These are phyloP conservation scores for Exophiala calicioides DNA, from an alignment of 2,329 filamentous ascomycete species.

Conservation along the genomic window DNA sequence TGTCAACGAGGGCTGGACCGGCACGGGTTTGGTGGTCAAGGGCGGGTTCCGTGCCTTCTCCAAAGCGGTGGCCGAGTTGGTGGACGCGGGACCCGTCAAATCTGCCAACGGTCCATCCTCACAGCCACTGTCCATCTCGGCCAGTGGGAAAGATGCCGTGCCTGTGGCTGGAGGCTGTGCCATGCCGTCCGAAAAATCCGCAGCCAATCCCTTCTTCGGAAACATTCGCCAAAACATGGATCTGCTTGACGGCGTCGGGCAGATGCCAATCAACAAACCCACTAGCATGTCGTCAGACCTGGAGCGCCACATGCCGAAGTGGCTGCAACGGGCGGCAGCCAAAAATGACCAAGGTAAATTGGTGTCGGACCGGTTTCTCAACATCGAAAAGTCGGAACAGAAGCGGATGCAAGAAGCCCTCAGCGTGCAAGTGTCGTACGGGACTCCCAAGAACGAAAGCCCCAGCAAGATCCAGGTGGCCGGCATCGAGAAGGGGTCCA, in stretches of 20 bases:
- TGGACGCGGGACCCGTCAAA: conserved; percentile 55
- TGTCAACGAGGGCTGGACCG: conserved; percentile 75
- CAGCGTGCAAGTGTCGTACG: conserved; percentile 61
- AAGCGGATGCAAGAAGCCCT: conserved; percentile 87
- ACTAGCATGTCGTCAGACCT: conserved; percentile 50
- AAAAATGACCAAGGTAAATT: conserved; percentile 71
- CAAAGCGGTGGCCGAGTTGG: conserved; percentile 62
- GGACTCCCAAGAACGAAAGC: conserved; percentile 44
- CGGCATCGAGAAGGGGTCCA: conserved; percentile 89
- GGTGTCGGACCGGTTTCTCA: conserved; percentile 80
- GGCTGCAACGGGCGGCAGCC: conserved; percentile 72
- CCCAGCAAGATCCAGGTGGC: conserved; percentile 69
- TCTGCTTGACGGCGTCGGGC: conserved; percentile 86
- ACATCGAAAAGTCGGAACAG: conserved; percentile 82
- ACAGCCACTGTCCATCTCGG: conserved; percentile 54
- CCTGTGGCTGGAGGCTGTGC: conserved; percentile 88
- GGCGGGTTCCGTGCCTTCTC: conserved; percentile 80
- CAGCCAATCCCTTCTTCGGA: conserved; percentile 85
- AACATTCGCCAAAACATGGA: conserved; percentile 98
- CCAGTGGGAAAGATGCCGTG: conserved; percentile 58
- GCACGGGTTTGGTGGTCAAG: conserved; percentile 71
- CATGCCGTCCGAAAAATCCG: conserved; percentile 68
- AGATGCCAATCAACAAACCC: conserved; percentile 65
- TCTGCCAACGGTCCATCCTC: conserved; percentile 41
- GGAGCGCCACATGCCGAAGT: conserved; percentile 65